A percentile compares a stretch with the other conserved stretches of the same genome.
These are phyloP conservation scores for Candida pseudoviswanathii DNA, from an alignment of 1,139 yeast species.

Conservation along the genomic window DNA sequence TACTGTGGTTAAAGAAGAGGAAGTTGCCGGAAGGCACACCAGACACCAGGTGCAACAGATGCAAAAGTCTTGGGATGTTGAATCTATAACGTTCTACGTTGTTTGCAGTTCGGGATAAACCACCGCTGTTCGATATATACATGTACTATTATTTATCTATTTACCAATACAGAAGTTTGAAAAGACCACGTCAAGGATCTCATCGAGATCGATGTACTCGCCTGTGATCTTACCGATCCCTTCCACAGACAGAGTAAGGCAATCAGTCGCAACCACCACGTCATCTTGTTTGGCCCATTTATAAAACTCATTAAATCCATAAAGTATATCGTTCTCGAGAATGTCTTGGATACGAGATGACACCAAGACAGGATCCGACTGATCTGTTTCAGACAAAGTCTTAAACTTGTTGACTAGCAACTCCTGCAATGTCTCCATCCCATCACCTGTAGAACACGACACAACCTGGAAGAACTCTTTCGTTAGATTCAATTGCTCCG, in stretches of 20 bases:
- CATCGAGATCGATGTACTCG: slow-evolving; percentile 85
- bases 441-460: slow-evolving; percentile 64
- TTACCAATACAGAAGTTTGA: slow-evolving; percentile 94
- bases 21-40: slow-evolving; percentile 45
- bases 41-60: slow-evolving; percentile 51
- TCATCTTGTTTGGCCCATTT: slow-evolving; percentile 58
- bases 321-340: slow-evolving; percentile 68
- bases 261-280: slow-evolving; percentile 80
- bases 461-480: slow-evolving; percentile 43
- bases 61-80: slow-evolving; percentile 53
- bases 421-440: slow-evolving; percentile 50
- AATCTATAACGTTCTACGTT: slow-evolving; percentile 39
- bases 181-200: slow-evolving; percentile 86
- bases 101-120: slow-evolving; percentile 23
- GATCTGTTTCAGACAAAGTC: slow-evolving; percentile 47
- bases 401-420: slow-evolving; percentile 40
- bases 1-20: slow-evolving; percentile 22
- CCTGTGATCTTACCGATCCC: slow-evolving; percentile 95
- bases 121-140: not conserved
- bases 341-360: slow-evolving; percentile 79
- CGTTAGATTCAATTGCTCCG: slow-evolving; percentile 26
- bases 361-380: slow-evolving; percentile 63
- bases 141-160: slow-evolving; percentile 10
- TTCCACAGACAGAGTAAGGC: slow-evolving; percentile 70
- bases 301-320: slow-evolving; percentile 66